phyloP scores from a whole-genome alignment of 2,329 filamentous ascomycete species.

The Fusarium xylarioides region DNA sequence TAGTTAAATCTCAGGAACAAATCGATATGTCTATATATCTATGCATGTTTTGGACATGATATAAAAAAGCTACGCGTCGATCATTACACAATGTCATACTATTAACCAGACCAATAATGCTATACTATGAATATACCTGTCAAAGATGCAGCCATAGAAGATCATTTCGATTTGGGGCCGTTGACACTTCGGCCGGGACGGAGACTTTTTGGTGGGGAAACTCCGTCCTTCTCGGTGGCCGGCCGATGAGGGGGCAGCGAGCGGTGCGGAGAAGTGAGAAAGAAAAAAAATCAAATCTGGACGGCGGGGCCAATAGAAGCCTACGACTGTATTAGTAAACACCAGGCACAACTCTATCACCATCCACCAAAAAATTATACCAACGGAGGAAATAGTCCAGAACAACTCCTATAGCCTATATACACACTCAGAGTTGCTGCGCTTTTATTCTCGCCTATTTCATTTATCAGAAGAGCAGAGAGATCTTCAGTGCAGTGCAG shows the following conservation, averaged over 20 bases:
- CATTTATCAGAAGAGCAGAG: neutral
- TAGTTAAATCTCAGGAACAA: neutral
- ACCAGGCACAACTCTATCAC: conserved; percentile 32
- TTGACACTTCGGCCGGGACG: conserved; percentile 2
- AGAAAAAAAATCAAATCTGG: conserved; percentile 15
- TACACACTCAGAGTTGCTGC: neutral
- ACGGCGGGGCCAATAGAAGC: conserved; percentile 24
- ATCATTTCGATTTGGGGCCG: neutral
- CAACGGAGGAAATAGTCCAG: neutral
- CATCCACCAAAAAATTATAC: conserved; percentile 21
- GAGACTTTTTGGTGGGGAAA: conserved; percentile 6
- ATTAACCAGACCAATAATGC: neutral
- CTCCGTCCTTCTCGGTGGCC: conserved; percentile 25
- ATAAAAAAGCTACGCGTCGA: neutral
- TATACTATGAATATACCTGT: neutral
- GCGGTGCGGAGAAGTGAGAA: conserved; percentile 29
- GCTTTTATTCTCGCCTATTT: neutral
- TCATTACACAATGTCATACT: neutral
- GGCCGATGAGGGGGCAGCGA: conserved; percentile 25
- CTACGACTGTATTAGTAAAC: conserved; percentile 29
- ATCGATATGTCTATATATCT: neutral
- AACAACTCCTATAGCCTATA: neutral
- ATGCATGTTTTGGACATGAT: neutral
- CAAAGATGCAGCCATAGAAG: neutral
- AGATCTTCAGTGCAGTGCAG: neutral